A percentile compares a stretch with the other conserved stretches of the same genome.
Evolutionary conservation across 139 green algal species (phyloP).

Genomic region (Microglena sp.): DNA sequence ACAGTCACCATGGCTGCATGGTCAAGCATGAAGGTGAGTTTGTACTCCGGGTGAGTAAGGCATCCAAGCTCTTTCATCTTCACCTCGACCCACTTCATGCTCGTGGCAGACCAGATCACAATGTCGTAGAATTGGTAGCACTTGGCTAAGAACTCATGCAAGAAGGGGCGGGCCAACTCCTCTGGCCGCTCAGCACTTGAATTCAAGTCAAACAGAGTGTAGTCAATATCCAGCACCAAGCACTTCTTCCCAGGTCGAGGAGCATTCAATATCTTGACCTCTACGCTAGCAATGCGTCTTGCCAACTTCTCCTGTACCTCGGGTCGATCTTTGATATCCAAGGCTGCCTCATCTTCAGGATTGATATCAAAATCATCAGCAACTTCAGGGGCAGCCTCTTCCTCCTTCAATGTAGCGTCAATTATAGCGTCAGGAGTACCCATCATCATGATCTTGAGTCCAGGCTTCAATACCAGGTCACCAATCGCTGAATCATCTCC

Average conservation of each 20-base stretch:
- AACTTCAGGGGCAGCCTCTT: conserved; percentile 59
- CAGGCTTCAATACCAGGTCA: conserved; percentile 54
- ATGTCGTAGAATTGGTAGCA: conserved; percentile 79
- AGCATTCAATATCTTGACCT: conserved; percentile 62
- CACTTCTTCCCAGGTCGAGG: conserved; percentile 80
- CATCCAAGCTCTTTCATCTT: conserved; percentile 93
- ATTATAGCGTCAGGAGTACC: conserved; percentile 60
- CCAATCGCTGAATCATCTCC: conserved; percentile 32
- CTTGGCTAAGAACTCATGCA: conserved; percentile 85
- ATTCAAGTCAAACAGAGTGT: conserved; percentile 92
- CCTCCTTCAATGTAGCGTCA: conserved; percentile 25
- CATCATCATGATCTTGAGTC: conserved; percentile 71
- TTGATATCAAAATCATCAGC: conserved; percentile 74
- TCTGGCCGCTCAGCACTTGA: conserved; percentile 69
- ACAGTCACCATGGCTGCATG: conserved; percentile 84
- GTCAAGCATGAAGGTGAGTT: conserved; percentile 68
- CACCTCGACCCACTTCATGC: conserved; percentile 88
- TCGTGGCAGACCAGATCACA: conserved; percentile 79
- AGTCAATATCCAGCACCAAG: conserved; percentile 93
- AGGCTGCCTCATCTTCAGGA: conserved; percentile 5
- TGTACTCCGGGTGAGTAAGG: conserved; percentile 65
- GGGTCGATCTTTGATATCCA: conserved; percentile 37
- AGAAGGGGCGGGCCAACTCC: conserved; percentile 70
- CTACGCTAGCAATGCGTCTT: conserved; percentile 36
- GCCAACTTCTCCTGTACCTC: conserved; percentile 68